phyloP scores from a whole-genome alignment of 305 asterid genomes.

The Fraxinus platypoda region DNA sequence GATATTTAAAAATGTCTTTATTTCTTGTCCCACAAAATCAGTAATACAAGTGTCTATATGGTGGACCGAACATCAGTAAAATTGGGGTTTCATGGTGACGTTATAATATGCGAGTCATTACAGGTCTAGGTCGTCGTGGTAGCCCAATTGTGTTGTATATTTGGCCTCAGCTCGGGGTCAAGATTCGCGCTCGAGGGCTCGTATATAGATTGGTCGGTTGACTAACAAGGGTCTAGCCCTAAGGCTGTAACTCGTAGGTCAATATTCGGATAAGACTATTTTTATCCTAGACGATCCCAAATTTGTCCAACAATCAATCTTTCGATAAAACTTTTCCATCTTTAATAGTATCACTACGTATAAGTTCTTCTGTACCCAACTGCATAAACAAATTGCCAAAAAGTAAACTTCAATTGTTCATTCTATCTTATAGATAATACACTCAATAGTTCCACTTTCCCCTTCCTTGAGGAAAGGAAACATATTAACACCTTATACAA shows the following conservation, averaged over 20 bases:
- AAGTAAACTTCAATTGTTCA: neutral
- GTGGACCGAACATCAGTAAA: no score
- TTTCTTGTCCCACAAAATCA: neutral
- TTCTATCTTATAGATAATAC: neutral
- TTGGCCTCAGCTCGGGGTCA: neutral
- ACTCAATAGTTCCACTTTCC: neutral
- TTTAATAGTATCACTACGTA: neutral
- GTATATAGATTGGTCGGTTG: neutral
- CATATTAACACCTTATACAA: neutral
- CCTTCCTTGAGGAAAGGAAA: conserved; percentile 2
- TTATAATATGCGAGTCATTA: neutral
- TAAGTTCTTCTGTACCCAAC: neutral
- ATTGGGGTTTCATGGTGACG: neutral
- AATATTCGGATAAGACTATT: neutral
- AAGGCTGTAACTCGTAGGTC: neutral
- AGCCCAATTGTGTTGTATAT: neutral
- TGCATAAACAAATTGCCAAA: neutral
- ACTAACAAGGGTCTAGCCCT: neutral
- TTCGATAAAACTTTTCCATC: neutral
- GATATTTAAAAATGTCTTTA: neutral
- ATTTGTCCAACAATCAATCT: neutral
- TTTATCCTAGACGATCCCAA: neutral
- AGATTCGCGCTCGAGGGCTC: neutral
- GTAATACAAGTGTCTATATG: no score
- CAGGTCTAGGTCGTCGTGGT: neutral